Evolutionary conservation across 139 green algal species (phyloP).

Genomic region (Chlamydomonas schloesseri): DNA sequence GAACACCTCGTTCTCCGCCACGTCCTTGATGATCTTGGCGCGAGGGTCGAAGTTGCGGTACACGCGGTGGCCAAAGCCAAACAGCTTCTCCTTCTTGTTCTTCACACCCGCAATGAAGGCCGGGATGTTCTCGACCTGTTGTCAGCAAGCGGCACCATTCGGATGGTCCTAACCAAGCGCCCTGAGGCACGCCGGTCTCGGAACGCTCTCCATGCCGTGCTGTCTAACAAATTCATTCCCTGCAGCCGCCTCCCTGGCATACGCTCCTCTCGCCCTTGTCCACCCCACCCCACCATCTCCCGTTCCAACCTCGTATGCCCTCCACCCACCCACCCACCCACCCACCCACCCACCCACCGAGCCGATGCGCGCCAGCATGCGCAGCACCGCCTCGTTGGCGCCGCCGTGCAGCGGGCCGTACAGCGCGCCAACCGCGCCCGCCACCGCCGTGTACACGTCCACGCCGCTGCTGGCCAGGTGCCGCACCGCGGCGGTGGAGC

Average conservation of each 20-base stretch:
- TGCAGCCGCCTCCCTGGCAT: no score
- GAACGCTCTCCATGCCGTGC: no score
- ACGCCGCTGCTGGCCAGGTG: conserved; percentile 79
- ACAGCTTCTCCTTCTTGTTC: conserved; percentile 88
- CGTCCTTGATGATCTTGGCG: conserved; percentile 92
- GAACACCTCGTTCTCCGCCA: conserved; percentile 90
- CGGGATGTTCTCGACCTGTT: conserved; percentile 82
- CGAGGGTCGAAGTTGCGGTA: conserved; percentile 99
- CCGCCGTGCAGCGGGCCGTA: conserved; percentile 98
- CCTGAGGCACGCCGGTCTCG: no score
- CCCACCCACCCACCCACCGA: conserved; percentile 55
- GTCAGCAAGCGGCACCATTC: no score
- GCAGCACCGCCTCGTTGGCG: conserved; percentile 97
- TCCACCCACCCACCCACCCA: conserved; percentile 15
- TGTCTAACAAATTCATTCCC: no score
- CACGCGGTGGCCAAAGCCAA: conserved; percentile 97
- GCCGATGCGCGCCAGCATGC: conserved; percentile 97
- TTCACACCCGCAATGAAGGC: conserved; percentile 79
- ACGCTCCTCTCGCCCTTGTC: no score
- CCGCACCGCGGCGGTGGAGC: conserved; percentile 75
- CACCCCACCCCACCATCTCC: no score
- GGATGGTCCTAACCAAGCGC: no score
- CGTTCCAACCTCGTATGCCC: conserved; percentile 47
- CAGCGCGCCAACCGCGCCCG: conserved; percentile 94
- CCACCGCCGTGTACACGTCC: conserved; percentile 96